Conservation (phyloP, 768 basidiomycete species). For the Phaeotremella fagi region DNA sequence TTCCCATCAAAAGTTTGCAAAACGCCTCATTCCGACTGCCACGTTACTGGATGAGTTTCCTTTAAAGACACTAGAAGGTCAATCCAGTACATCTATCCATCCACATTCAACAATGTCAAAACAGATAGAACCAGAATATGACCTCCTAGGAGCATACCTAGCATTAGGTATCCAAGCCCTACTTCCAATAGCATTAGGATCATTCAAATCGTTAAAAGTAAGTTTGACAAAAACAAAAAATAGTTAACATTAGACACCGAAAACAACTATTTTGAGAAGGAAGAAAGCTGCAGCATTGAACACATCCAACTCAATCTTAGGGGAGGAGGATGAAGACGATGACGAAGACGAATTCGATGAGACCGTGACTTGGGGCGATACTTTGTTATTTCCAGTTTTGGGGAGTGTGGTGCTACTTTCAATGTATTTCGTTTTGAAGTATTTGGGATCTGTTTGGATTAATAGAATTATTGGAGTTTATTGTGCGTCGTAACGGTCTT, state of each 20-base stretch:
- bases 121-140: neutral
- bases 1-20: too few relatives aligned
- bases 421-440: constrained; percentile 67
- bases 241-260: constrained; percentile 17
- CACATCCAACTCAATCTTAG: neutral
- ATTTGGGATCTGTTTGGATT: constrained; percentile 71
- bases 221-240: constrained; percentile 1
- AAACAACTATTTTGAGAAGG: constrained; percentile 7
- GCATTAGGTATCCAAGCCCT: constrained; percentile 38
- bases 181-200: constrained; percentile 40
- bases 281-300: neutral
- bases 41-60: too few relatives aligned
- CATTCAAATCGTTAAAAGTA: constrained; percentile 46
- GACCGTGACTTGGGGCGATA: constrained; percentile 45
- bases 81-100: too few relatives aligned
- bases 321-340: constrained; percentile 42
- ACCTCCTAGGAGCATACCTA: constrained; percentile 20
- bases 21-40: too few relatives aligned
- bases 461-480: constrained; percentile 64
- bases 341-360: constrained; percentile 61
- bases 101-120: neutral
- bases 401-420: constrained; percentile 67
- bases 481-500: constrained; percentile 22
- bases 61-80: too few relatives aligned
- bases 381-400: constrained; percentile 46